phyloP scores from a whole-genome alignment of 225 moss, liverwort and hornwort genomes.

The Thuidium tamariscinum region DNA sequence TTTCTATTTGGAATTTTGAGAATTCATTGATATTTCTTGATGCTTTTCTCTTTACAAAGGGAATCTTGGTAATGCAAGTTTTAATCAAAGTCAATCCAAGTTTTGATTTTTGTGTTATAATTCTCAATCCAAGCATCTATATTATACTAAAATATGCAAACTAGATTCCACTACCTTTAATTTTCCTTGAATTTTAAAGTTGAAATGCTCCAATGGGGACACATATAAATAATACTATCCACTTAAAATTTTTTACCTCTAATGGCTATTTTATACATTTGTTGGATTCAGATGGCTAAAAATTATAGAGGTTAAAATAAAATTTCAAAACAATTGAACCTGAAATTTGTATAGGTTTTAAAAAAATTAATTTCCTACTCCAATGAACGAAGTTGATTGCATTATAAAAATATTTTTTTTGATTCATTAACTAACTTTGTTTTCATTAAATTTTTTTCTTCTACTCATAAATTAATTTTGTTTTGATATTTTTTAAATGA shows the following conservation, averaged over 20 bases:
- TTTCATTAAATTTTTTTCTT: neutral
- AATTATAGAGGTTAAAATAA: neutral
- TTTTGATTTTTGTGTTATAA: neutral
- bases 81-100: neutral
- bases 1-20: neutral
- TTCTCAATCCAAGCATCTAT: neutral
- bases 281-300: neutral
- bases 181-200: neutral
- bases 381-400: neutral
- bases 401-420: rapidly evolving
- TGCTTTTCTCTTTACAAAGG: neutral
- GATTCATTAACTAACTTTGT: no score
- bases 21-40: neutral
- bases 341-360: neutral
- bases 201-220: neutral
- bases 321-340: neutral
- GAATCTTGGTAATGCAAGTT: neutral
- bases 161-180: neutral
- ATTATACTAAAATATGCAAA: neutral
- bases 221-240: neutral
- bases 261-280: neutral
- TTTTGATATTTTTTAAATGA: neutral
- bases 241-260: rapidly evolving
- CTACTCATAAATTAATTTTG: neutral
- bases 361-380: neutral